Conservation (phyloP, 768 basidiomycete species). For the Kwoniella shandongensis region DNA sequence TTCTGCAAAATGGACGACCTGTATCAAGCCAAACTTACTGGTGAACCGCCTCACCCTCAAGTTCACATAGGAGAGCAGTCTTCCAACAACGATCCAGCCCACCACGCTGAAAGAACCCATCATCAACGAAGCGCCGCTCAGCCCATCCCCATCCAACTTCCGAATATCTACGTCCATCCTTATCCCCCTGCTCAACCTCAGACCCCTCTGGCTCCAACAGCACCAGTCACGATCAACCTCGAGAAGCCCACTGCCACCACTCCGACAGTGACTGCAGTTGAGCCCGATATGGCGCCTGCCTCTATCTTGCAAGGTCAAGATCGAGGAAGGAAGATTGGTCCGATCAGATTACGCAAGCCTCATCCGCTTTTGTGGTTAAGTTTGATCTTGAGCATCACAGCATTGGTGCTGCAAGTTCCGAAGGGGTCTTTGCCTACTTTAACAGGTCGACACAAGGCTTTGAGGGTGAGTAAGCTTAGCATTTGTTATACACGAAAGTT, state of each 20-base stretch:
- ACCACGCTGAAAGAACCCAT: constrained; percentile 12
- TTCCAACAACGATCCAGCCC: constrained; percentile 1
- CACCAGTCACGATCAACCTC: constrained; percentile 13
- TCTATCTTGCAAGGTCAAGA: too few species aligned
- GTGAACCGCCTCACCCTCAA: constrained; percentile 22
- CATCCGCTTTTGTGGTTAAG: constrained; percentile 45
- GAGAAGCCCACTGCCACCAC: neutral
- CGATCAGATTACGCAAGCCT: constrained; percentile 23
- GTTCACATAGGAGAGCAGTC: constrained; percentile 2
- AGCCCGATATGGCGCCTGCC: too few species aligned
- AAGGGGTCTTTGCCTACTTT: constrained; percentile 43
- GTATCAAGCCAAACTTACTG: constrained; percentile 35
- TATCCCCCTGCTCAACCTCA: constrained; percentile 19
- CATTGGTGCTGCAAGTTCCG: constrained; percentile 40
- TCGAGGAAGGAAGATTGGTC: constrained; percentile 15
- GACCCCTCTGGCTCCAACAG: constrained; percentile 2
- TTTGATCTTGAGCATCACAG: constrained; percentile 32
- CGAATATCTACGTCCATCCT: constrained; percentile 38
- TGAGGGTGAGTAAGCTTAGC: constrained; percentile 36
- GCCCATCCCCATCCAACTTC: constrained; percentile 36
- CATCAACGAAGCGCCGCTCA: constrained; percentile 2
- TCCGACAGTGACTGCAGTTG: neutral
- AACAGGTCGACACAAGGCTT: constrained; percentile 41
- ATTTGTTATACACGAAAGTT: too few species aligned
- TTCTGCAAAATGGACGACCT: constrained; percentile 22